Evolutionary conservation across 2,329 filamentous ascomycete genomes (phyloP).

Genomic region (Ascochyta rabiei): DNA sequence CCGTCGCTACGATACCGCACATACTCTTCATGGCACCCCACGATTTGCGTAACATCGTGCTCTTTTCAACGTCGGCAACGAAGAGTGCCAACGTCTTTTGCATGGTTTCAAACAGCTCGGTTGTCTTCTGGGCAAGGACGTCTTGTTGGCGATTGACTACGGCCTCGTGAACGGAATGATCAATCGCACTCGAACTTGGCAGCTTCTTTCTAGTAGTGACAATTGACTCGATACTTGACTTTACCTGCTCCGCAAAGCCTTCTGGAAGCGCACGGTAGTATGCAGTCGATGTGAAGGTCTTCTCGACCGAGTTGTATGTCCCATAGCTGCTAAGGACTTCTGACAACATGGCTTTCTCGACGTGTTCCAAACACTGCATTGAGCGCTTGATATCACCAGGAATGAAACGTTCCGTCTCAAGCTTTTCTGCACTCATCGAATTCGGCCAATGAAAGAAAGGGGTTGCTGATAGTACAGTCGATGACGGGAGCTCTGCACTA

Average conservation of each 20-base stretch:
- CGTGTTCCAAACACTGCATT: slow-evolving; percentile 27
- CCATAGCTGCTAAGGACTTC: slow-evolving; percentile 17
- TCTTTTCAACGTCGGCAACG: slow-evolving; percentile 27
- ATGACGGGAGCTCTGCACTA: background rate
- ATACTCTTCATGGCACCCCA: slow-evolving; percentile 37
- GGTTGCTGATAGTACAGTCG: background rate
- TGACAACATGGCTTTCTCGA: slow-evolving; percentile 32
- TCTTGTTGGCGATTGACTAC: slow-evolving; percentile 21
- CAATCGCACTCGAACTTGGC: background rate
- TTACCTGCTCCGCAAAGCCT: slow-evolving; percentile 11
- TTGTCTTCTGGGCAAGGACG: slow-evolving; percentile 15
- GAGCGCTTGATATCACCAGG: background rate
- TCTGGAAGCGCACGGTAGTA: slow-evolving; percentile 36
- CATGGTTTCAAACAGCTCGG: slow-evolving; percentile 21
- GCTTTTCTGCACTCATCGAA: background rate
- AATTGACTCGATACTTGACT: background rate
- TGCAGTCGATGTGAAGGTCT: slow-evolving; percentile 31
- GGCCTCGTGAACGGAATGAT: slow-evolving; percentile 23
- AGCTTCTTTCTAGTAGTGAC: background rate
- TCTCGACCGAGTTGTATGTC: slow-evolving; percentile 21
- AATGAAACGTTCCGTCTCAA: background rate
- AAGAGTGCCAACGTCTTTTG: slow-evolving; percentile 30
- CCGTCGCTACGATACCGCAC: background rate
- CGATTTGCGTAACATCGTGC: slow-evolving; percentile 29
- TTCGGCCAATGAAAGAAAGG: slow-evolving; percentile 42